Evolutionary conservation across 257 asterid genomes (phyloP).

Genomic region (Anisodus tanguticus): DNA sequence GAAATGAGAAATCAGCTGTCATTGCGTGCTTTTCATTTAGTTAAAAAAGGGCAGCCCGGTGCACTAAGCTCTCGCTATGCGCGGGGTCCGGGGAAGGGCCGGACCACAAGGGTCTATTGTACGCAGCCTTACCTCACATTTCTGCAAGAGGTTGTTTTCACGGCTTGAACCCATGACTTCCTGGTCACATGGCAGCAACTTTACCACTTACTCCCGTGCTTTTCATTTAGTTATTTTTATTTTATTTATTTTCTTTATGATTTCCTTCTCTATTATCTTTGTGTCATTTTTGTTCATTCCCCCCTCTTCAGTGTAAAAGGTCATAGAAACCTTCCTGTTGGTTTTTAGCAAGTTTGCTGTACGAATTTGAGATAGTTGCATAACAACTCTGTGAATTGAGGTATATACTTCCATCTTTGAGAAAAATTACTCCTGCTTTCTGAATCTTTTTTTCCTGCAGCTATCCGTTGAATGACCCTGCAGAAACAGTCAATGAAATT

Average conservation of each 20-base stretch:
- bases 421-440: constrained; percentile 5
- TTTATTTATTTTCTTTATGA: too few species aligned
- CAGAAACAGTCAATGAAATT: constrained; percentile 77
- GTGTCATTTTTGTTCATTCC: background rate
- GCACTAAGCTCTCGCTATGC: too few species aligned
- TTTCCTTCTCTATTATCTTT: background rate
- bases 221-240: too few species aligned
- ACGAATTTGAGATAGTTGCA: background rate
- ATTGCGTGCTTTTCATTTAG: constrained; percentile 6
- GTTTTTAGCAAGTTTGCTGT: background rate
- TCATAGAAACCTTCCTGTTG: background rate
- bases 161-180: too few species aligned
- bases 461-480: constrained; percentile 95
- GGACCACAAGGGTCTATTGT: too few species aligned
- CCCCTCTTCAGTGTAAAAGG: constrained; percentile 5
- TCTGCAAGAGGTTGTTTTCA: too few species aligned
- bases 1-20: constrained; percentile 3
- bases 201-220: too few species aligned
- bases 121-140: too few species aligned
- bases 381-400: constrained; percentile 2
- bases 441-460: constrained; percentile 49
- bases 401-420: background rate
- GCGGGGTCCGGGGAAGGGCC: too few species aligned
- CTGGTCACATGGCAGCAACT: too few species aligned
- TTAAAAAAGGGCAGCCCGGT: too few species aligned